Percentiles rank a stretch among this genome's conserved stretches.
Conservation (phyloP, 176 grass and related monocot genomes). For the Oropetium thomaeum region DNA sequence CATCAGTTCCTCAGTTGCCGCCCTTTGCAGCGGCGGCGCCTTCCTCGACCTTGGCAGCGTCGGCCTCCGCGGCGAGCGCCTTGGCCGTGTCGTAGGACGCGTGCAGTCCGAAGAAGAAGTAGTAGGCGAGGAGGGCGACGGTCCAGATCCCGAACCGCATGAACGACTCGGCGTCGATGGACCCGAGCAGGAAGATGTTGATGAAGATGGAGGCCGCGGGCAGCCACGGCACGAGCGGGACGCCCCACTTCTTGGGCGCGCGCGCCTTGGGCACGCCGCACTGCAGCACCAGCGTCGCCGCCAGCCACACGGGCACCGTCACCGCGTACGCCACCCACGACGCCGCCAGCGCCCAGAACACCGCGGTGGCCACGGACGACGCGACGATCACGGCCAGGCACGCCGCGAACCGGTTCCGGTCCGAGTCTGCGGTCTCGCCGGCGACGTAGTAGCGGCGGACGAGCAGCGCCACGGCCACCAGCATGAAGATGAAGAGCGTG, state of each 20-base stretch:
- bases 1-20: neutral
- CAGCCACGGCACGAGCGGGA: slow-evolving; percentile 68
- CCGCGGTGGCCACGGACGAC: slow-evolving; percentile 34
- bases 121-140: slow-evolving; percentile 57
- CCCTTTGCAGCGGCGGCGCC: slow-evolving; percentile 34
- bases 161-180: slow-evolving; percentile 82
- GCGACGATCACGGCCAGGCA: slow-evolving; percentile 39
- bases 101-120: slow-evolving; percentile 85
- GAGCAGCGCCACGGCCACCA: slow-evolving; percentile 57
- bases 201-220: slow-evolving; percentile 68
- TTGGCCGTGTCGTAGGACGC: slow-evolving; percentile 82
- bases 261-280: slow-evolving; percentile 50
- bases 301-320: slow-evolving; percentile 37
- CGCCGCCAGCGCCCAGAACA: neutral
- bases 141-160: slow-evolving; percentile 75
- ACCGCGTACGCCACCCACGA: slow-evolving; percentile 51
- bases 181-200: slow-evolving; percentile 87
- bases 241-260: slow-evolving; percentile 52
- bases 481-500: slow-evolving; percentile 79
- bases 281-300: slow-evolving; percentile 42
- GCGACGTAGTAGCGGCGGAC: slow-evolving; percentile 56
- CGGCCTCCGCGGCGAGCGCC: slow-evolving; percentile 20
- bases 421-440: slow-evolving; percentile 29
- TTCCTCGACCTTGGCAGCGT: slow-evolving; percentile 31
- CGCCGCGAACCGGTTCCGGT: slow-evolving; percentile 38